Evolutionary conservation across 1,284 basidiomycete species (phyloP), one percentile per base, ranked within the genome.

Genomic region (Xanthoconium separans): DNA sequence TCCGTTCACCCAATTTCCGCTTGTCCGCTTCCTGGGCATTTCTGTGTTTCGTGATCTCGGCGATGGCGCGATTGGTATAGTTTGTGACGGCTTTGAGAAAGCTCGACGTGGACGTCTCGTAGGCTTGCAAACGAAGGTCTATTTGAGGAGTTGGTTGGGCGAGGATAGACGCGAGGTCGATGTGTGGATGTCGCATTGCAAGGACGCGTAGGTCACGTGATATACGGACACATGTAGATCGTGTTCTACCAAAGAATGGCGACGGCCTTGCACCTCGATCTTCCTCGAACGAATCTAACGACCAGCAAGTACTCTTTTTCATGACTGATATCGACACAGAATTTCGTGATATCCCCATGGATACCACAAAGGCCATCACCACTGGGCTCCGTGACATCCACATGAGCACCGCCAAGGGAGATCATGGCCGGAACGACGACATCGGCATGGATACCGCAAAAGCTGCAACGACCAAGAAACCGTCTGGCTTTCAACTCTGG

Each of bases 31-130:
- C 73, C 61, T 87, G 81, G 11, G 75, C 71, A 39, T 78, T 77
- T 45, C 84, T 77, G 29, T 83, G 75, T 53, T 85, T 81, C 9
- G 82, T 77, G 57, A 90, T 85, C 54, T 81, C 78, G 1, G 80
- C 69, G 33, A 85, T 79, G 2, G 83, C 83, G 34, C 81, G 80
- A 56, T 83, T 80, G 52, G 87, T 86, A 71, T 87, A 89, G 61
- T 75, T 79, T 3, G 80, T 75, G 52, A 91, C 81, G 0, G 85
- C 85, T 53, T 82, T 82, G 59, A 88, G 74, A 65, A 91, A 91
- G 59, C 83, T 85, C 16, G 78, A 76, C 1, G 85, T 86, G 0
- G 85, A 85, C 10, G 73, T 73, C 40, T 89, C 85, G 64, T 82
- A 88, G 1, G 77, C 75, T 11, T 82, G 72, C 2, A 86, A 69